phyloP scores from a whole-genome alignment of 1,284 basidiomycete genomes.

The Austroboletus niveus region DNA sequence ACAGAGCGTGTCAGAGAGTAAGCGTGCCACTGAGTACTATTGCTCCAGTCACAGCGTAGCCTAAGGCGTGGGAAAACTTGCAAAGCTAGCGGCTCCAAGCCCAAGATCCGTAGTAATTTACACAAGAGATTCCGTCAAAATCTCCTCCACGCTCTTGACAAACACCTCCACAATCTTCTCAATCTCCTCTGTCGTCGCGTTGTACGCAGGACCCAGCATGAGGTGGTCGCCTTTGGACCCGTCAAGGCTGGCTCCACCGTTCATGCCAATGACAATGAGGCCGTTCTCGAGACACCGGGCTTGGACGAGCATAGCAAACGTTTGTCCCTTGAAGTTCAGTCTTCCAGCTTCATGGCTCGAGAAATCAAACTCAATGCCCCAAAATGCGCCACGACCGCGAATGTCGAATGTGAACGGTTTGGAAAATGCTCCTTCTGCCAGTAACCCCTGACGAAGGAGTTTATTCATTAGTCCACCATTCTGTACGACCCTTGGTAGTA shows the following conservation, averaged over 20 bases:
- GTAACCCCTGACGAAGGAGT: slow-evolving; percentile 55
- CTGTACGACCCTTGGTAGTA: slow-evolving; percentile 62
- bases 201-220: slow-evolving; percentile 75
- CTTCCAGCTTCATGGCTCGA: slow-evolving; percentile 37
- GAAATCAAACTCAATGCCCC: slow-evolving; percentile 80
- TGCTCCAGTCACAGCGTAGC: slow-evolving; percentile 21
- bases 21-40: slow-evolving; percentile 27
- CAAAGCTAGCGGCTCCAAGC: background rate
- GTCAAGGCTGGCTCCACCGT: slow-evolving; percentile 64
- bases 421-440: slow-evolving; percentile 51
- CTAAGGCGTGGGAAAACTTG: slow-evolving; percentile 33
- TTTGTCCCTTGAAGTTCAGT: slow-evolving; percentile 49
- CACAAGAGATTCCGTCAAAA: slow-evolving; percentile 41
- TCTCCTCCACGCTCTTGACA: slow-evolving; percentile 60
- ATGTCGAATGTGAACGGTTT: slow-evolving; percentile 72
- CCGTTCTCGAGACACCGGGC: slow-evolving; percentile 62
- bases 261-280: slow-evolving; percentile 69
- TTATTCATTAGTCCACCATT: slow-evolving; percentile 62
- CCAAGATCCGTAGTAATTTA: slow-evolving; percentile 1
- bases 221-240: slow-evolving; percentile 70
- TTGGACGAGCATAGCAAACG: slow-evolving; percentile 64
- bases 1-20: slow-evolving; percentile 14
- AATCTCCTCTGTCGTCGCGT: slow-evolving; percentile 63
- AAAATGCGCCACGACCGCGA: slow-evolving; percentile 78
- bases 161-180: slow-evolving; percentile 63